Conservation (phyloP, 2,329 filamentous ascomycete species). For the Colletotrichum limetticola region DNA sequence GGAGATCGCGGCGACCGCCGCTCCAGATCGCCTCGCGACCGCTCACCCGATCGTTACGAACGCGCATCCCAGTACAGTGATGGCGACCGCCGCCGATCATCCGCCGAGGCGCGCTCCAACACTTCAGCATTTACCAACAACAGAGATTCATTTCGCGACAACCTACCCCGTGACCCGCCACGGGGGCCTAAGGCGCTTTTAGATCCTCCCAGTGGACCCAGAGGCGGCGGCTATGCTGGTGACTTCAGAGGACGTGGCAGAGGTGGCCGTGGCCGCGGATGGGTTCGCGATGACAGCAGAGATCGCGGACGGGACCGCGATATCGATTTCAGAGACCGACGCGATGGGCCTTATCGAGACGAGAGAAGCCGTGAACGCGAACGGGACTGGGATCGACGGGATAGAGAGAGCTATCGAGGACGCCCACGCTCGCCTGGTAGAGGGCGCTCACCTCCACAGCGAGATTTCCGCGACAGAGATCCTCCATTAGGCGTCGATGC, state of each 20-base stretch:
- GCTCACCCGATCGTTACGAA: constrained; percentile 75
- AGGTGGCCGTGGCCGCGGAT: constrained; percentile 63
- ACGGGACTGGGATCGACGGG: constrained; percentile 62
- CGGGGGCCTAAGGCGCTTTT: constrained; percentile 84
- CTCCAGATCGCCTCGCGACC: constrained; percentile 74
- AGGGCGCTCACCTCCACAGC: constrained; percentile 71
- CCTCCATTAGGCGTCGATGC: constrained; percentile 72
- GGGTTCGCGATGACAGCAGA: constrained; percentile 70
- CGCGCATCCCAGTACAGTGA: constrained; percentile 66
- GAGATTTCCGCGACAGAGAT: constrained; percentile 70
- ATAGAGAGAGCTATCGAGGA: constrained; percentile 61
- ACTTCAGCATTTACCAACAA: constrained; percentile 70
- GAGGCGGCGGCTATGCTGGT: constrained; percentile 73
- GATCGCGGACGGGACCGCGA: constrained; percentile 70
- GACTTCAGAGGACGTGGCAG: constrained; percentile 70
- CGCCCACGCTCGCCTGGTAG: constrained; percentile 71
- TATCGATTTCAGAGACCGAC: constrained; percentile 64
- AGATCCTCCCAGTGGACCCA: constrained; percentile 74
- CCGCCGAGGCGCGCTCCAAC: constrained; percentile 66
- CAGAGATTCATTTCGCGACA: constrained; percentile 63
- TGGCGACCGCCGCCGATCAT: constrained; percentile 76
- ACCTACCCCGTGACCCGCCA: constrained; percentile 73
- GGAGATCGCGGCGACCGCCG: constrained; percentile 67
- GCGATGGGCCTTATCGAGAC: constrained; percentile 61
- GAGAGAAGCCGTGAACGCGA: constrained; percentile 70